Base-by-base conservation (phyloP, 805 yeast genomes). In the Kodamaea sagamina region DNA sequence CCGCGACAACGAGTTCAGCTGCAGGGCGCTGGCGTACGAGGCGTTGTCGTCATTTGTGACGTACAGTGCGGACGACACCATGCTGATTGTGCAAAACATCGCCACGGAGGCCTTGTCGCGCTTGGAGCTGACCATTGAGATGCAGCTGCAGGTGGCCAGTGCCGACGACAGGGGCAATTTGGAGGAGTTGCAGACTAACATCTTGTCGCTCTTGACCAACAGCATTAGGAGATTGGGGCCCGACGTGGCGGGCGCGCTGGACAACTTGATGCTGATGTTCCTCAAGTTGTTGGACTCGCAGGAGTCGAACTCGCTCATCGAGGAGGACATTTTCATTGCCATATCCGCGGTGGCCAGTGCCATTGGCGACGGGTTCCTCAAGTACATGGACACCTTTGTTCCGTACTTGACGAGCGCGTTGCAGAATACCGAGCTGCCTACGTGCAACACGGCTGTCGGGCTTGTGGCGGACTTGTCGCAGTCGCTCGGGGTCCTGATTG, bases 21-120 rank as follows among this genome's bases (percentile, higher is more conserved):
- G 95, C 4, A 78, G 98, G 59, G 92, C 98, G 1, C 89, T 97
- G n/a, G 95, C 98, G 1, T 93, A 89, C 62, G 97, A 95, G 66
- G 95, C 97, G 0, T 70, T 93, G 52, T 82, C 96, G 1, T 75
- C 92, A 0, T 71, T 90, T 58, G 96, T 92, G 17, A 75, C 82
- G 37, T 85, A 78, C 63, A 76, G 92, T 57, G 81, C 95, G 4
- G 74, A 73, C 35, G 86, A 80, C 55, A 85, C 85, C 31, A 73
- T 86, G 62, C 80, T 79, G 27, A 64, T 81, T 17, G 83, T 90
- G 27, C 82, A 85, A 47, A 72, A 75, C 36, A 78, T 92, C 52
- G 95, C 97, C 2, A 68, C 81, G 6, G 90, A 84, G 53, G 82
- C 84, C 18, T 72, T 92, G 58, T 68, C 67, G 46, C 81, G 96